phyloP scores from a whole-genome alignment of 495 filamentous ascomycete species.

The Podospora pseudopauciseta region DNA sequence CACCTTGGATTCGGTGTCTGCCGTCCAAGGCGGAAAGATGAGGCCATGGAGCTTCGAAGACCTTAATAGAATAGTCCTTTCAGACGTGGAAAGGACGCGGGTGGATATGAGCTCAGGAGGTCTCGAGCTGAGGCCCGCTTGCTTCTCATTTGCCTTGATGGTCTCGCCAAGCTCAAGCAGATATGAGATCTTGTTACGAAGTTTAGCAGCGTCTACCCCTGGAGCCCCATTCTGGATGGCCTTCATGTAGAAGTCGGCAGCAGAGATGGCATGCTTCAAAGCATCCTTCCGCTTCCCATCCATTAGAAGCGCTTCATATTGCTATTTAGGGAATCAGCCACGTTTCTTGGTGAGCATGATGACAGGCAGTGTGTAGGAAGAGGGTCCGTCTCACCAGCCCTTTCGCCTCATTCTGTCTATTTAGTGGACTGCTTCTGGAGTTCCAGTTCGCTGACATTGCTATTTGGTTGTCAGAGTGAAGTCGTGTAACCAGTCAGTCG shows the following conservation, averaged over 20 bases:
- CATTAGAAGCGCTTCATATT: conserved; percentile 56
- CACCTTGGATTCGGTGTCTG: conserved; percentile 49
- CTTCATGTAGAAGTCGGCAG: conserved; percentile 74
- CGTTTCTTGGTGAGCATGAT: conserved; percentile 20
- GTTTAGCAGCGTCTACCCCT: conserved; percentile 52
- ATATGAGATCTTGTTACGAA: conserved; percentile 63
- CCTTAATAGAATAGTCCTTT: conserved; percentile 74
- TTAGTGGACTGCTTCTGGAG: neutral
- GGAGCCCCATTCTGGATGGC: conserved; percentile 54
- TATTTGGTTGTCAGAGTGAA: neutral
- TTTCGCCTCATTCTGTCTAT: neutral
- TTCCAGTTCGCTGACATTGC: neutral
- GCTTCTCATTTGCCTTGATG: conserved; percentile 55
- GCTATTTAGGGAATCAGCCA: conserved; percentile 43
- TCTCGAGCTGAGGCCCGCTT: conserved; percentile 23
- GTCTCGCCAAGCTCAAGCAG: conserved; percentile 65
- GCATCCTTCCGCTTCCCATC: conserved; percentile 59
- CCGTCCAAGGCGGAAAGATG: conserved; percentile 77
- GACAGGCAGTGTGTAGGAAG: neutral
- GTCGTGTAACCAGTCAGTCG: neutral
- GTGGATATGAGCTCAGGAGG: conserved; percentile 52
- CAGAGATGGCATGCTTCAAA: conserved; percentile 66
- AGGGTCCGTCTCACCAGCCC: neutral
- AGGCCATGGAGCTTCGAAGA: conserved; percentile 75
- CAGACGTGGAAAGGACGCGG: conserved; percentile 62